A percentile compares a stretch with the other conserved stretches of the same genome.
Evolutionary conservation across 768 basidiomycete genomes (phyloP).

Genomic region (Boletus barrowsii): DNA sequence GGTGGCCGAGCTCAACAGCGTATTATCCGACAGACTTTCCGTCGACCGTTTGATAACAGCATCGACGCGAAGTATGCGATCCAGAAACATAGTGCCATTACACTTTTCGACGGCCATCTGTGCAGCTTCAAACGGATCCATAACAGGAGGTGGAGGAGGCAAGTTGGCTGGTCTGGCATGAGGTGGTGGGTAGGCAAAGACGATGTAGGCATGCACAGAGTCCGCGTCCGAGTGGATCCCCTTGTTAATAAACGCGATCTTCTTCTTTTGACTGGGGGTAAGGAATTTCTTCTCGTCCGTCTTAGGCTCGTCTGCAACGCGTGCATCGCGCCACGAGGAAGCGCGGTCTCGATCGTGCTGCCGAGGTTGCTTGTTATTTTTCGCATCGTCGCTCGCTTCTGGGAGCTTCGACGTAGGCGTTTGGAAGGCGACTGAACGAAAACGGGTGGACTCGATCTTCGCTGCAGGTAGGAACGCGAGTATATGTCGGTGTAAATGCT

Average conservation of each 20-base stretch:
- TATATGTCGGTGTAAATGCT: conserved; percentile 75
- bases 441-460: conserved; percentile 89
- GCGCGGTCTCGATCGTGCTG: conserved; percentile 58
- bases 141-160: conserved; percentile 45
- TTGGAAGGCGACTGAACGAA: conserved; percentile 91
- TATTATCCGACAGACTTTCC: conserved; percentile 15
- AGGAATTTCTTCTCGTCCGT: conserved; percentile 64
- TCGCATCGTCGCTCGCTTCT: conserved; percentile 31
- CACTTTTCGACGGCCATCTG: conserved; percentile 51
- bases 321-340: conserved; percentile 52
- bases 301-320: conserved; percentile 42
- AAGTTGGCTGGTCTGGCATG: conserved; percentile 44
- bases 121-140: conserved; percentile 75
- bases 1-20: conserved; percentile 22
- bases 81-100: conserved; percentile 74
- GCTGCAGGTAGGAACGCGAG: conserved; percentile 66
- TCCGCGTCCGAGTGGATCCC: conserved; percentile 81
- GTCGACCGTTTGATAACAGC: conserved; percentile 41
- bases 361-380: conserved; percentile 32
- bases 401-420: conserved; percentile 69
- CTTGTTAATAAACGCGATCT: conserved; percentile 89
- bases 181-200: conserved; percentile 72
- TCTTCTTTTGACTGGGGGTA: conserved; percentile 84
- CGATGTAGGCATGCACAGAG: conserved; percentile 83
- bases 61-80: conserved; percentile 78